A percentile compares a stretch with the other conserved stretches of the same genome.
phyloP scores from a whole-genome alignment of 2,329 filamentous ascomycete genomes.

The Nothopassalora personata region DNA sequence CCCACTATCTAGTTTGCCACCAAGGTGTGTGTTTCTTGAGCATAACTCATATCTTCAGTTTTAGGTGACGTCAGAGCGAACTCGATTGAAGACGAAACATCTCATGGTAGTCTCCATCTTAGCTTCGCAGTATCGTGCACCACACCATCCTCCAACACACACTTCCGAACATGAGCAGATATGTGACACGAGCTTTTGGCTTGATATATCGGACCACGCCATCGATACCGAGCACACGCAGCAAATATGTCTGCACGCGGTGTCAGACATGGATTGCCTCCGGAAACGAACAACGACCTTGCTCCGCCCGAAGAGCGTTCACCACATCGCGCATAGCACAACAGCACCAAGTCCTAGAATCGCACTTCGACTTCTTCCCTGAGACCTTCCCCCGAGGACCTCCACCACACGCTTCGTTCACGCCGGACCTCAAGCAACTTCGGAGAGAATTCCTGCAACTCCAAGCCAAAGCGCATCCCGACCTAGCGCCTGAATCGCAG shows the following conservation, averaged over 20 bases:
- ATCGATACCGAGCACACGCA: neutral
- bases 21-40: neutral
- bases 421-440: conserved; percentile 63
- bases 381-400: conserved; percentile 68
- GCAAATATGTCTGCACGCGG: neutral
- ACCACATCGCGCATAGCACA: neutral
- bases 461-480: conserved; percentile 72
- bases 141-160: neutral
- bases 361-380: conserved; percentile 84
- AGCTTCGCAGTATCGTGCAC: neutral
- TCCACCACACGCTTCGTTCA: conserved; percentile 71
- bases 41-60: no score
- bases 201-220: neutral
- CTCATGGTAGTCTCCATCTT: neutral
- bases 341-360: neutral
- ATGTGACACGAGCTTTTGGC: neutral
- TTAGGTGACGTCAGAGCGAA: no score
- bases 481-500: conserved; percentile 49
- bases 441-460: conserved; percentile 81
- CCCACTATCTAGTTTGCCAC: neutral
- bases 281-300: neutral
- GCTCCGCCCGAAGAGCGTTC: neutral
- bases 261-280: neutral
- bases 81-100: neutral
- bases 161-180: neutral